Evolutionary conservation across 2,329 filamentous ascomycete genomes (phyloP).

Genomic region (Pseudocercospora eumusae): DNA sequence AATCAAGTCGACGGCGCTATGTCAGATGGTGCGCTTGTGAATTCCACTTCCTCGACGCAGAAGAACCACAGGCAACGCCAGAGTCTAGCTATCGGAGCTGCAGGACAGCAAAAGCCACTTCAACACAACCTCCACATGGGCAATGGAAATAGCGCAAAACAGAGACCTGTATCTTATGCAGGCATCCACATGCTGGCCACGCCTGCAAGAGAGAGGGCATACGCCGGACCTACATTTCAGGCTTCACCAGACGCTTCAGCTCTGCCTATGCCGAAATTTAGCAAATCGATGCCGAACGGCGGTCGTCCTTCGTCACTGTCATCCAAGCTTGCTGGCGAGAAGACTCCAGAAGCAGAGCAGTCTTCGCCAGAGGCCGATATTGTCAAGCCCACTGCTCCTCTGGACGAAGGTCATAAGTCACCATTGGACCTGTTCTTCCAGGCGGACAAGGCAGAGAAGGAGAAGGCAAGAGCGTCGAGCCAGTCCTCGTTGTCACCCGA

Average conservation of each 20-base stretch:
- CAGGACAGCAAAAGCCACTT: slow-evolving; percentile 15
- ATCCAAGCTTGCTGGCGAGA: slow-evolving; percentile 48
- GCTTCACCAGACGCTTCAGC: slow-evolving; percentile 89
- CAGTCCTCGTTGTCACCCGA: slow-evolving; percentile 56
- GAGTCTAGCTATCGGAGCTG: slow-evolving; percentile 21
- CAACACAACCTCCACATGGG: slow-evolving; percentile 28
- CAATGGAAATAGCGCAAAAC: slow-evolving; percentile 31
- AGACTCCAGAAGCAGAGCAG: slow-evolving; percentile 49
- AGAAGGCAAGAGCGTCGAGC: slow-evolving; percentile 59
- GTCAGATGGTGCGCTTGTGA: slow-evolving; percentile 33
- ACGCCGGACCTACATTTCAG: slow-evolving; percentile 92
- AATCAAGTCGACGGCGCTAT: slow-evolving; percentile 31
- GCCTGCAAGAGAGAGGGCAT: slow-evolving; percentile 59
- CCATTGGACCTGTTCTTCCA: slow-evolving; percentile 89
- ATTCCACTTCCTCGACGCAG: slow-evolving; percentile 30
- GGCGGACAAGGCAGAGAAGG: slow-evolving; percentile 77
- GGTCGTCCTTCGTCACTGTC: slow-evolving; percentile 49
- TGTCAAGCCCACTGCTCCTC: slow-evolving; percentile 48
- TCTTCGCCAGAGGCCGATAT: slow-evolving; percentile 53
- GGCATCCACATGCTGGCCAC: slow-evolving; percentile 43
- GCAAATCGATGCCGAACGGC: slow-evolving; percentile 71
- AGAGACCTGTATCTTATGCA: slow-evolving; percentile 45
- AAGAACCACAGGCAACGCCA: slow-evolving; percentile 30
- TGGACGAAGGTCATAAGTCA: slow-evolving; percentile 58
- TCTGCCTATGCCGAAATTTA: slow-evolving; percentile 87